A percentile compares a stretch with the other conserved stretches of the same genome.
Conservation (phyloP, 345 rosid genomes). For the Geranium brycei region DNA sequence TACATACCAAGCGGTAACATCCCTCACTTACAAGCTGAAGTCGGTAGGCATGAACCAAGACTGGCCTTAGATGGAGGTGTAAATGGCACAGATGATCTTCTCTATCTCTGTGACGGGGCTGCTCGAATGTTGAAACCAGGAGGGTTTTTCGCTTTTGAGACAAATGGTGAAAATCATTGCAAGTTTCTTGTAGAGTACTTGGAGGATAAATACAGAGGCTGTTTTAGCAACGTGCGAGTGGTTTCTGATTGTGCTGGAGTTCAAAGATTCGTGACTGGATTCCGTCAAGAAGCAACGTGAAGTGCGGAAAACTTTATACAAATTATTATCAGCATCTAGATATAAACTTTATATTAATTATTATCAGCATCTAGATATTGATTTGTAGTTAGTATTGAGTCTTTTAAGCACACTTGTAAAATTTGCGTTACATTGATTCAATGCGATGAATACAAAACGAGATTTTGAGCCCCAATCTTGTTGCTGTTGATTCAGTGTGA, state of each 20-base stretch:
- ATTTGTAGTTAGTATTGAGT: too few relatives aligned
- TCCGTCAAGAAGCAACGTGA: slow-evolving; percentile 13
- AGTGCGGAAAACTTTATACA: too few relatives aligned
- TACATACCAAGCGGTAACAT: slow-evolving; percentile 66
- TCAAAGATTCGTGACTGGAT: slow-evolving; percentile 52
- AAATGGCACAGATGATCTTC: slow-evolving; percentile 58
- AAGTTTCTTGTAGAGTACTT: slow-evolving; percentile 45
- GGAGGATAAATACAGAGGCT: slow-evolving; percentile 18
- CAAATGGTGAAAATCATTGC: slow-evolving; percentile 77
- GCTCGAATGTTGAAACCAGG: slow-evolving; percentile 59
- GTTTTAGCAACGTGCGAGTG: slow-evolving; percentile 37
- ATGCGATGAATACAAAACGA: too few relatives aligned
- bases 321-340: too few relatives aligned
- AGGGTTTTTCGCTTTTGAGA: slow-evolving; percentile 84
- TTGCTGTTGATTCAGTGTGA: too few relatives aligned
- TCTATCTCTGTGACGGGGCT: slow-evolving; percentile 52
- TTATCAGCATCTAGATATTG: too few relatives aligned
- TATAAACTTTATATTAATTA: too few relatives aligned
- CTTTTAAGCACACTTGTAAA: too few relatives aligned
- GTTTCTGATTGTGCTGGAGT: slow-evolving; percentile 68
- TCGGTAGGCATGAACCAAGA: slow-evolving; percentile 75
- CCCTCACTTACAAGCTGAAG: slow-evolving; percentile 70
- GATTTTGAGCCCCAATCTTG: too few relatives aligned
- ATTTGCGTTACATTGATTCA: too few relatives aligned
- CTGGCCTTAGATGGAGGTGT: slow-evolving; percentile 84